These are phyloP conservation scores for Citrus cavaleriei DNA, from an alignment of 345 rosid species.

Conservation along the genomic window DNA sequence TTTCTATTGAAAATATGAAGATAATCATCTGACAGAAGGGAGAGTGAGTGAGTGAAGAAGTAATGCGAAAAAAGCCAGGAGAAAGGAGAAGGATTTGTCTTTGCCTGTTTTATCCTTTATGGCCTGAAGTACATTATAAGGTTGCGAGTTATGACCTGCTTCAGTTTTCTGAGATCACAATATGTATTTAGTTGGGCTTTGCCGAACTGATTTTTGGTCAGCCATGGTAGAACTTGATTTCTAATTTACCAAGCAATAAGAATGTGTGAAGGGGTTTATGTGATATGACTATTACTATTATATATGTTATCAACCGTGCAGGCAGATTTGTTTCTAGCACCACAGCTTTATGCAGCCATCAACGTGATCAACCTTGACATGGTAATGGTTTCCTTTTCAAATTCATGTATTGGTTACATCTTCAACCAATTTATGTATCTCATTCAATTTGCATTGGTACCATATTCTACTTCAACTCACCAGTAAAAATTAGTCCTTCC, in stretches of 20 bases:
- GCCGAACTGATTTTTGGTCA: neutral
- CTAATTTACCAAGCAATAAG: neutral
- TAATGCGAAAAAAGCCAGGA: too few relatives aligned
- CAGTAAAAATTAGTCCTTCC: too few relatives aligned
- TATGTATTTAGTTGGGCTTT: neutral
- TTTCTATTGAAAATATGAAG: too few relatives aligned
- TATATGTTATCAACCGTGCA: conserved; percentile 29
- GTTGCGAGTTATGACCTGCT: too few relatives aligned
- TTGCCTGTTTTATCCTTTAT: too few relatives aligned
- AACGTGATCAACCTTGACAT: conserved; percentile 57
- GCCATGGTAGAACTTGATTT: neutral
- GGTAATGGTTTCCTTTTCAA: conserved; percentile 36
- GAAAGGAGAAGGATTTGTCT: too few relatives aligned
- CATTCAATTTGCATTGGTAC: neutral
- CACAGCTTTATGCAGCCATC: conserved; percentile 54
- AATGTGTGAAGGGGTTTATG: neutral
- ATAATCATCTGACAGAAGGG: too few relatives aligned
- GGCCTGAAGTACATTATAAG: too few relatives aligned
- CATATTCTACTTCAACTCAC: neutral
- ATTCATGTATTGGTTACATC: neutral
- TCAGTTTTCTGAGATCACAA: neutral
- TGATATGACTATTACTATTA: neutral
- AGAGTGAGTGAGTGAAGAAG: too few relatives aligned
- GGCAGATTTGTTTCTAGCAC: conserved; percentile 86
- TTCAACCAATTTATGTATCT: neutral